A percentile compares a stretch with the other conserved stretches of the same genome.
phyloP scores from a whole-genome alignment of 1,139 yeast genomes.

The Tardiomyces digboiensis region DNA sequence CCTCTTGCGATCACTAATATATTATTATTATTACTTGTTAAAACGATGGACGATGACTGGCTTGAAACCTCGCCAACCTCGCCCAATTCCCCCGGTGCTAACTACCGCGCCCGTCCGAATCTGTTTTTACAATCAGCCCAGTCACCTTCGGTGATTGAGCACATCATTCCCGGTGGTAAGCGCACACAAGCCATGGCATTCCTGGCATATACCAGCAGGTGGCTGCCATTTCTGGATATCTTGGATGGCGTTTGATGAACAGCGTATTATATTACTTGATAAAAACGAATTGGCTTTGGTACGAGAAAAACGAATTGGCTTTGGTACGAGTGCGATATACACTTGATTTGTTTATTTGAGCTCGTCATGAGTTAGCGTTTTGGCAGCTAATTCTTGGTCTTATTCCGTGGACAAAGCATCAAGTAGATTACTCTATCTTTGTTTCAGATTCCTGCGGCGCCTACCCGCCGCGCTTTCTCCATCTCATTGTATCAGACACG shows the following conservation, averaged over 20 bases:
- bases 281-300: constrained; percentile 3
- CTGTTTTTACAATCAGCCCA: neutral
- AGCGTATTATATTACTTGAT: constrained; percentile 13
- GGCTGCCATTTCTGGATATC: constrained; percentile 16
- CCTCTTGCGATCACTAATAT: too few species aligned
- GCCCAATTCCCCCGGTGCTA: neutral
- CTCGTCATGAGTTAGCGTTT: too few species aligned
- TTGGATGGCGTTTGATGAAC: constrained; percentile 17
- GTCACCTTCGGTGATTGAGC: neutral
- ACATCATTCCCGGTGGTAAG: constrained; percentile 5
- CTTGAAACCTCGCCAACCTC: constrained; percentile 10
- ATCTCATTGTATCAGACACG: too few species aligned
- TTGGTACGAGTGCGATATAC: too few species aligned
- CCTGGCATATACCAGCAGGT: constrained; percentile 17
- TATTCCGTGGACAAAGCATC: too few species aligned
- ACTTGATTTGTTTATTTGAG: too few species aligned
- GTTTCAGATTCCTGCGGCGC: too few species aligned
- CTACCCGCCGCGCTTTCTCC: too few species aligned
- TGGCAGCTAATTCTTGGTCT: too few species aligned
- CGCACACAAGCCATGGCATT: constrained; percentile 7
- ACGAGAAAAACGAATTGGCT: neutral
- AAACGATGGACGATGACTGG: constrained; percentile 23
- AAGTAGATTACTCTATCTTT: too few species aligned
- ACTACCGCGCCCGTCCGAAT: neutral
- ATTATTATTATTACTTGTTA: too few species aligned